Base-by-base conservation (phyloP, 371 early-diverging fungal species). In the Massospora cicadina region DNA sequence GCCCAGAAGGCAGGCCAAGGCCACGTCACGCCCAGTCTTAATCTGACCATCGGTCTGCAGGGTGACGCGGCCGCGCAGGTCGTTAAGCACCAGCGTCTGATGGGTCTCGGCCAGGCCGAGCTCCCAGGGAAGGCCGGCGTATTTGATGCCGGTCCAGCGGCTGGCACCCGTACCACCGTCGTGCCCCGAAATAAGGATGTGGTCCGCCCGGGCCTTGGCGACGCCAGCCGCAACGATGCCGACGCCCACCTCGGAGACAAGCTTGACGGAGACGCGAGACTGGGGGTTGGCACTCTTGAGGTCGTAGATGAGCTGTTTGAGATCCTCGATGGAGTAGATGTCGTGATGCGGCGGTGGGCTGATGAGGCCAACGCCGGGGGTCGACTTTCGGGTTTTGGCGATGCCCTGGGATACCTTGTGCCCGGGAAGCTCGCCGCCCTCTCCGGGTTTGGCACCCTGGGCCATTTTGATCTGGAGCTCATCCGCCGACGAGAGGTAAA, bases 381-480 rank as follows among this genome's bases (percentile, higher is more conserved):
- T 94, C 7, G 94, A 89, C 71, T 97, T 91, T 65, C 98, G 82
- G 17, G 95, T 93, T 67, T 80, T 79, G 31, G 92, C 97, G 70
- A 96, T 95, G 64, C 86, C 86, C 56, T 84, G 82, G 13, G 85
- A 80, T 12, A 96, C 94, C 75, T 96, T 96, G 71, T 82, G 75
- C 55, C 97, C 95, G 43, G 77, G 77, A 61, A 84, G 71, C 73
- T 82, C 81, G 72, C 91, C 92, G 64, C 91, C 95, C 78, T 97
- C 95, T 63, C 98, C 98, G 28, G 98, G 94, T 77, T 95, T 97
- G 58, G 98, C 98, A 60, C 98, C 98, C 74, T 97, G 95, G 17
- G 95, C 98, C 89, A 97, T 91, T 80, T 97, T 97, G 81, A 97
- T 97, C 71, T 97, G 95, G 25, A 97, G 77, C 74, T 95, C 94